Conservation (phyloP, 371 early-diverging fungal genomes). For the Saksenaea vasiformis region DNA sequence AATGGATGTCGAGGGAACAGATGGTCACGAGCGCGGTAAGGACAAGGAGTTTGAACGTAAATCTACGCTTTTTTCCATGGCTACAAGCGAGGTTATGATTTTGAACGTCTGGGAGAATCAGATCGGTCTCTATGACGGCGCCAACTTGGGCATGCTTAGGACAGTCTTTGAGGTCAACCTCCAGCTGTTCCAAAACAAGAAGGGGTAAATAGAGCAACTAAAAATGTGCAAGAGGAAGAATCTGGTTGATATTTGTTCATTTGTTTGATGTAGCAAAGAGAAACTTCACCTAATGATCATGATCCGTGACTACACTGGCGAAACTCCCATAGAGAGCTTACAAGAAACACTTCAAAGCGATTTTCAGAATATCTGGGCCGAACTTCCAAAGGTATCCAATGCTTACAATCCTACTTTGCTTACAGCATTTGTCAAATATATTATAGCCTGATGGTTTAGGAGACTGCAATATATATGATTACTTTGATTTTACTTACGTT, state of each 20-base stretch:
- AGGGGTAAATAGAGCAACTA: constrained; percentile 44
- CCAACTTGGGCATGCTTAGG: constrained; percentile 97
- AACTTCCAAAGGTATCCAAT: constrained; percentile 73
- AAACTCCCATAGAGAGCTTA: constrained; percentile 84
- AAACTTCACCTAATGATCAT: constrained; percentile 94
- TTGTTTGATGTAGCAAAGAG: constrained; percentile 47
- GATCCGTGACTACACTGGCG: constrained; percentile 92
- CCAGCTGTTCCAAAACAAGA: constrained; percentile 88
- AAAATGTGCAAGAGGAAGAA: not conserved
- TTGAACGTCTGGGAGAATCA: constrained; percentile 98
- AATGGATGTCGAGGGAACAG: constrained; percentile 98
- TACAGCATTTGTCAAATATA: not conserved
- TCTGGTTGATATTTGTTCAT: not conserved
- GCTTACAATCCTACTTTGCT: not conserved
- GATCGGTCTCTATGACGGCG: constrained; percentile 98
- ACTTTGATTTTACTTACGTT: constrained; percentile 90
- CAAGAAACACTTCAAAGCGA: constrained; percentile 81
- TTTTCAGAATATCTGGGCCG: constrained; percentile 89
- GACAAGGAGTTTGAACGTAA: constrained; percentile 99
- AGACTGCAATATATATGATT: constrained; percentile 78
- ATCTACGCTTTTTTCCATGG: constrained; percentile 96
- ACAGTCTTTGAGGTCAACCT: constrained; percentile 98
- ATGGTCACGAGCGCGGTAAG: constrained; percentile 98
- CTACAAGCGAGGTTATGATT: constrained; percentile 93
- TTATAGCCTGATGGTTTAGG: constrained; percentile 81